Conservation (phyloP, 192 early-diverging fungal genomes). For the Mortierella claussenii region DNA sequence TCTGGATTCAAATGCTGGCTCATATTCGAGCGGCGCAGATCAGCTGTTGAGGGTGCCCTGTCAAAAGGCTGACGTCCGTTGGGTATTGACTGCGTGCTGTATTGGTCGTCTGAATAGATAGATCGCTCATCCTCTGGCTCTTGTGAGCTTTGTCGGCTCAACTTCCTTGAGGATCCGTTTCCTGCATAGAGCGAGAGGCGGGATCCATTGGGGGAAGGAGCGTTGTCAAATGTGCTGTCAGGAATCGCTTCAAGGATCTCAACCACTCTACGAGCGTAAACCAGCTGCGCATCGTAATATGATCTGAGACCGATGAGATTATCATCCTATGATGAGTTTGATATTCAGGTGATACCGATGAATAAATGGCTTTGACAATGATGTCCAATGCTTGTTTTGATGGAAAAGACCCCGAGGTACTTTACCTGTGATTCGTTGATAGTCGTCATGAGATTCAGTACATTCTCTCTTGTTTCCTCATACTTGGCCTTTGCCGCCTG, state of each 20-base stretch:
- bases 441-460: conserved; percentile 81
- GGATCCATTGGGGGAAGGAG: conserved; percentile 39
- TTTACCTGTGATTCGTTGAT: conserved; percentile 87
- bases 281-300: conserved; percentile 44
- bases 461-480: conserved; percentile 87
- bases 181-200: conserved; percentile 31
- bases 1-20: conserved; percentile 31
- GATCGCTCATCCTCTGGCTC: conserved; percentile 41
- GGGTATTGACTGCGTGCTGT: conserved; percentile 48
- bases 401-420: conserved; percentile 33
- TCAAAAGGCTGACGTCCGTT: conserved; percentile 53
- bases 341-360: too few relatives aligned
- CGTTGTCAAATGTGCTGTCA: conserved; percentile 29
- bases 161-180: conserved; percentile 16
- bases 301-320: conserved; percentile 34
- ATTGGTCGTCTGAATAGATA: conserved; percentile 36
- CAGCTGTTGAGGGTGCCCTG: conserved; percentile 54
- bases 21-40: conserved; percentile 28
- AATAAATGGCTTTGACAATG: background rate
- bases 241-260: conserved; percentile 44
- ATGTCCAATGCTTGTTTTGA: conserved; percentile 21
- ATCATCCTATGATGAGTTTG: conserved; percentile 28
- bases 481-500: conserved; percentile 91
- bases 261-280: conserved; percentile 37
- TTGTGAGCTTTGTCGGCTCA: conserved; percentile 34